Base-by-base conservation (phyloP, 1,139 yeast genomes). In the Trichomonascaceae sp. region DNA sequence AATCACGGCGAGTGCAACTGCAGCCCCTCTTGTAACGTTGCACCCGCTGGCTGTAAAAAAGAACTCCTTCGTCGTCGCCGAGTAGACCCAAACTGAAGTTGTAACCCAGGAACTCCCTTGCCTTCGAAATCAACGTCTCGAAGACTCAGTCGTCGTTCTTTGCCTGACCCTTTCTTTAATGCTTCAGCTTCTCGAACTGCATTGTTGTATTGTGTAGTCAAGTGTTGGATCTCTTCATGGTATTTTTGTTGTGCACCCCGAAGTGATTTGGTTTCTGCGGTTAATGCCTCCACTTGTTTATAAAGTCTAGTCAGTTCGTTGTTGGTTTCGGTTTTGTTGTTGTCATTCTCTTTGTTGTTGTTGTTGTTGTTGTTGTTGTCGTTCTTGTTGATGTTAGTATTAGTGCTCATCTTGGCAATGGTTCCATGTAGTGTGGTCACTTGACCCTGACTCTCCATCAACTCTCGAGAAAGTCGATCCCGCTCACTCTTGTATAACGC, bases 1-100 rank as follows among this genome's bases (percentile, higher is more conserved):
- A n/a, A n/a, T n/a, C n/a, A n/a, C n/a, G n/a, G 47, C 47, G 47
- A 43, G 43, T 20, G 45, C 35, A 43, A 41, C 28, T 26, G 44
- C 46, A 42, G 47, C n/a, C n/a, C n/a, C n/a, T 37, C 41, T 14
- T 17, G 15, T 20, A 11, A 20, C 11, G 9, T 20, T 39, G 38
- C 45, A 29, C 45, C 40, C 46, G 46, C 47, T 29, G 33, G 37
- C 23, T 37, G 42, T 36, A 43, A 43, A 43, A 44, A 44, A 43
- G 47, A 35, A 16, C 35, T 26, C 27, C 23, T 5, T 30, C 26
- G 29, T 17, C 30, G 17, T 36, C 33, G 13, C 28, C 34, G 9
- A 29, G 16, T 16, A 31, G 22, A 3, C 29, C 23, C 25, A 4
- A 26, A 13, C 3, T 17, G 14, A 13, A n/a, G 25, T 5, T 16